Evolutionary conservation across 495 filamentous ascomycete genomes (phyloP).

Genomic region (Entonaema liquescens): DNA sequence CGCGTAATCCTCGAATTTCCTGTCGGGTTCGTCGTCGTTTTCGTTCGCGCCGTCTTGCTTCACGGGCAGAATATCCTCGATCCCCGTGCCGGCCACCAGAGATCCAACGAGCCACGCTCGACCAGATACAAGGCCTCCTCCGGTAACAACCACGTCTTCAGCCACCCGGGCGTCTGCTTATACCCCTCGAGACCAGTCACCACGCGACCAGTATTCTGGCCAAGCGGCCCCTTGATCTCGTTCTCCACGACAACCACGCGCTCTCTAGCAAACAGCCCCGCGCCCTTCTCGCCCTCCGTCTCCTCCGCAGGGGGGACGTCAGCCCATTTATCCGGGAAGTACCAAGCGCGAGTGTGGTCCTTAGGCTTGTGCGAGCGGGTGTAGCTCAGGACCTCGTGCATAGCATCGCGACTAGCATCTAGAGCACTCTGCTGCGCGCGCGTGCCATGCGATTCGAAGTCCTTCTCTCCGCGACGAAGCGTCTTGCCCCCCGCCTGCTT

Average conservation of each 20-base stretch:
- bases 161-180: conserved; percentile 55
- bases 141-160: conserved; percentile 81
- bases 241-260: conserved; percentile 60
- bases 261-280: conserved; percentile 53
- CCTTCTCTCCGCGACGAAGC: conserved; percentile 79
- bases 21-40: conserved; percentile 23
- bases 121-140: conserved; percentile 91
- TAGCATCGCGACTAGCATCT: conserved; percentile 81
- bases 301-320: conserved; percentile 37
- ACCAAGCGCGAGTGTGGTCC: conserved; percentile 63
- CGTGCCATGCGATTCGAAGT: conserved; percentile 94
- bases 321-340: conserved; percentile 60
- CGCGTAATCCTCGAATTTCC: conserved; percentile 58
- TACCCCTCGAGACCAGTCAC: conserved; percentile 50
- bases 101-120: conserved; percentile 84
- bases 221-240: conserved; percentile 52
- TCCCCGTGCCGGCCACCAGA: conserved; percentile 73
- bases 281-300: conserved; percentile 43
- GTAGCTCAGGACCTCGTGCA: conserved; percentile 85
- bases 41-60: conserved; percentile 35
- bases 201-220: conserved; percentile 54
- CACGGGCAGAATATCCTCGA: conserved; percentile 52
- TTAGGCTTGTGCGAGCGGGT: conserved; percentile 71
- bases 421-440: conserved; percentile 78
- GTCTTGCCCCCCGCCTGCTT: conserved; percentile 52